Conservation (phyloP, 1,284 basidiomycete species). For the Hypsizygus ulmarius region DNA sequence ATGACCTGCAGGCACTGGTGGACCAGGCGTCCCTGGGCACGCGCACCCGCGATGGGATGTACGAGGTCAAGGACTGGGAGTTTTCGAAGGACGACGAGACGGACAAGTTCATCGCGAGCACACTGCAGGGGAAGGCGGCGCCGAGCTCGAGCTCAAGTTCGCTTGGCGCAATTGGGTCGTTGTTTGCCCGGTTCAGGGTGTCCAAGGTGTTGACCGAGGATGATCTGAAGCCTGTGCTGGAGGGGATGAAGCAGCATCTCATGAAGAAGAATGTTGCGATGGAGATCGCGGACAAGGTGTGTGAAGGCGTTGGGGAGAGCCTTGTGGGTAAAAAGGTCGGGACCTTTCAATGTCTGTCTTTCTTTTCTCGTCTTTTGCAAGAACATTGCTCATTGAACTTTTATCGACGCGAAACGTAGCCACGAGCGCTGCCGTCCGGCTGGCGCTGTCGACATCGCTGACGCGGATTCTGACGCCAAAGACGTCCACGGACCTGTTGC, state of each 20-base stretch:
- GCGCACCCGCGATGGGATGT: constrained; percentile 79
- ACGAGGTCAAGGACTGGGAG: constrained; percentile 95
- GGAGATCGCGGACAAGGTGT: constrained; percentile 93
- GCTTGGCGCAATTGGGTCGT: constrained; percentile 63
- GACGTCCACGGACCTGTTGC: constrained; percentile 91
- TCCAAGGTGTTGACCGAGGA: constrained; percentile 79
- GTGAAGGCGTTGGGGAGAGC: constrained; percentile 87
- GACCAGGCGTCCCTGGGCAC: constrained; percentile 81
- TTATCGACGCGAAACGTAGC: constrained; percentile 44
- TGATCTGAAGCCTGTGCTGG: constrained; percentile 86
- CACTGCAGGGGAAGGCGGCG: constrained; percentile 42
- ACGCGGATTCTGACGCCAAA: constrained; percentile 96
- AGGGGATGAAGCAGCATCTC: constrained; percentile 94
- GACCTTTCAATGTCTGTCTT: constrained; percentile 73
- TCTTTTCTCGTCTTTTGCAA: constrained; percentile 3
- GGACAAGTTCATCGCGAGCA: constrained; percentile 58
- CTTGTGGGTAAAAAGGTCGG: constrained; percentile 90
- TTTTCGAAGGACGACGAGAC: constrained; percentile 50
- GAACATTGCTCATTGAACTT: not conserved
- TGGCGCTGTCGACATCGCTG: constrained; percentile 82
- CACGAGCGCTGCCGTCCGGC: constrained; percentile 82
- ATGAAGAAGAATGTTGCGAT: constrained; percentile 99
- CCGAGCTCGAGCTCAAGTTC: constrained; percentile 44
- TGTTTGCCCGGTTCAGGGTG: constrained; percentile 85
- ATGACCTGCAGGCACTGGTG: constrained; percentile 63